phyloP scores from a whole-genome alignment of 495 filamentous ascomycete species.

The Penicillium taxi region DNA sequence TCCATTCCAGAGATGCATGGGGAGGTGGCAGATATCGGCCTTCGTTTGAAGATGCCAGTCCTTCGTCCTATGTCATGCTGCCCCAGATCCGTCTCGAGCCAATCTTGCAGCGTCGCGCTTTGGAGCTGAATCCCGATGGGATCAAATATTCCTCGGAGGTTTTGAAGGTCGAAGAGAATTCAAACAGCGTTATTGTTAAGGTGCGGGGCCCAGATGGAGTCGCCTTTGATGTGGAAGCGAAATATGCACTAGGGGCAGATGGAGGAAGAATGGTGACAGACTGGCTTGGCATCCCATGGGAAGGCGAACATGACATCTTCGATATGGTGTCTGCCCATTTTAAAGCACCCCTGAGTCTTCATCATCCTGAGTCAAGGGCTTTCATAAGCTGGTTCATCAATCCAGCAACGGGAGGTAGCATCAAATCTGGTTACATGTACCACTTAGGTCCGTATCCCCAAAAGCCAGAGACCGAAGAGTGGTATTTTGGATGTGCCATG shows the following conservation, averaged over 20 bases:
- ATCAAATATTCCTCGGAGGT: conserved; percentile 9
- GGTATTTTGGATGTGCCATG: conserved; percentile 16
- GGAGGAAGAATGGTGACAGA: conserved; percentile 9
- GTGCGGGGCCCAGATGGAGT: too few species aligned
- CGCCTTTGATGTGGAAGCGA: not conserved
- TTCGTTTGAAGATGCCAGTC: conserved; percentile 9
- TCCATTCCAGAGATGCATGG: conserved; percentile 13
- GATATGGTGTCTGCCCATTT: conserved; percentile 18
- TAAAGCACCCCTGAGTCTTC: conserved; percentile 10
- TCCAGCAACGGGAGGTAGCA: conserved; percentile 12
- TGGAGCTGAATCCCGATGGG: conserved; percentile 11
- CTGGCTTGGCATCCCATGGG: conserved; percentile 7
- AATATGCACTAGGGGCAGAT: conserved; percentile 14
- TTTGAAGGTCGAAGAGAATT: conserved; percentile 4
- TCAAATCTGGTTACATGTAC: conserved; percentile 14
- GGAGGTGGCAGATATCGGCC: conserved; percentile 10
- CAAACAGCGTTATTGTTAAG: too few species aligned
- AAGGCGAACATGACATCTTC: conserved; percentile 14
- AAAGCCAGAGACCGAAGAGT: conserved; percentile 16
- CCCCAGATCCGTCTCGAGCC: conserved; percentile 16
- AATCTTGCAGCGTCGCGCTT: conserved; percentile 10
- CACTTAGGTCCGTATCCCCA: conserved; percentile 12
- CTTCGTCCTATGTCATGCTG: conserved; percentile 7
- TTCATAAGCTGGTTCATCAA: conserved; percentile 19
- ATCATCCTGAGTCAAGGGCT: conserved; percentile 18